phyloP scores from a whole-genome alignment of 73 alveolate genomes.

The Tetrahymena elliotti region DNA sequence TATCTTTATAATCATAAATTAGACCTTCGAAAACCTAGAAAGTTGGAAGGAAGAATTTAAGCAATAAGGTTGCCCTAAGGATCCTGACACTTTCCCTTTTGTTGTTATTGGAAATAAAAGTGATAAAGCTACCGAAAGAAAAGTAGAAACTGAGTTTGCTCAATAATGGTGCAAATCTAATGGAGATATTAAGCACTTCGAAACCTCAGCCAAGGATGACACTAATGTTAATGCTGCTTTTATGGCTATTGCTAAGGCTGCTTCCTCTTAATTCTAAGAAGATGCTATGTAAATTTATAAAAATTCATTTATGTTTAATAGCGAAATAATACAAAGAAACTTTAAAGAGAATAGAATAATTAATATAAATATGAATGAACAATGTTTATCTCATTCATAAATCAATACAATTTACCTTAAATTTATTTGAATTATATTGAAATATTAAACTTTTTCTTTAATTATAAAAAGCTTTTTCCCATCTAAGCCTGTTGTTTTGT shows the following conservation, averaged over 20 bases:
- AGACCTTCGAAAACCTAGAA: conserved; percentile 84
- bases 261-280: conserved; percentile 48
- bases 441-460: not conserved
- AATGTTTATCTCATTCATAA: too few species aligned
- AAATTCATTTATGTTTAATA: not conserved
- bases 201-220: conserved; percentile 82
- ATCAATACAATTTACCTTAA: too few species aligned
- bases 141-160: conserved; percentile 74
- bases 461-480: not conserved
- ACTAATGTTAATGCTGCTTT: conserved; percentile 81
- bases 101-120: conserved; percentile 92
- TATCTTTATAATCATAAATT: not conserved
- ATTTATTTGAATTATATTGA: too few species aligned
- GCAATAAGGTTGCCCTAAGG: conserved; percentile 79
- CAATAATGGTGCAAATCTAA: conserved; percentile 83
- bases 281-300: conserved; percentile 16
- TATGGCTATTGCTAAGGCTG: conserved; percentile 73
- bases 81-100: conserved; percentile 93
- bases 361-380: too few species aligned
- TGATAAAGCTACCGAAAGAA: conserved; percentile 51
- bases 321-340: not conserved
- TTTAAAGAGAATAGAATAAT: too few species aligned
- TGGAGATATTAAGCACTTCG: conserved; percentile 71
- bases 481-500: not conserved
- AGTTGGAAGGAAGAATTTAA: conserved; percentile 93